Evolutionary conservation across 208 protist species (phyloP).

Genomic region (Trypanosoma conorhini): DNA sequence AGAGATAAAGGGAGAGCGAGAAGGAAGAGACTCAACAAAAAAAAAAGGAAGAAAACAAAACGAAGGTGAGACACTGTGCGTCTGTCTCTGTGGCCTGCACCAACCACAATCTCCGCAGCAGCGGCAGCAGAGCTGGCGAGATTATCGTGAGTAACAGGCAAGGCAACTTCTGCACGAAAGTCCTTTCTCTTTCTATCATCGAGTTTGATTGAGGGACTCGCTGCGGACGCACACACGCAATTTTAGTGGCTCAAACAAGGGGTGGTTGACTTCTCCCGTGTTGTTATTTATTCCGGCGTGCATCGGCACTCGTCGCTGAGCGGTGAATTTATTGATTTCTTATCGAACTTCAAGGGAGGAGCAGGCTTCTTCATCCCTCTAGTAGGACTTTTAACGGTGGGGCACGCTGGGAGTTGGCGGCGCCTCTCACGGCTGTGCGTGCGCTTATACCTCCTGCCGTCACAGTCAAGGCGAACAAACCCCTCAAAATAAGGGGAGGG

Average conservation of each 20-base stretch:
- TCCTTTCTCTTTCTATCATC: not conserved
- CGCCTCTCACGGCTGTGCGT: not conserved
- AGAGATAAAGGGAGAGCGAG: not conserved
- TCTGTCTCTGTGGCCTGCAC: not conserved
- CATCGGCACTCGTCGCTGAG: too few species aligned
- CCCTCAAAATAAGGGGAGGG: not conserved
- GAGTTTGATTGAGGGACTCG: too few species aligned
- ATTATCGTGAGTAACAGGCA: not conserved
- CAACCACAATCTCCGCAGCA: not conserved
- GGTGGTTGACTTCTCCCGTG: too few species aligned
- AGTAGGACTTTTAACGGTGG: too few species aligned
- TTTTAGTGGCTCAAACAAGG: too few species aligned
- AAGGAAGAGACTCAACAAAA: not conserved
- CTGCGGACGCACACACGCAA: too few species aligned
- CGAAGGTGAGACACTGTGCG: not conserved
- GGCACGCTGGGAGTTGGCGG: not conserved
- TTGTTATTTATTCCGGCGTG: too few species aligned
- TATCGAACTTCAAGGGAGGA: too few species aligned
- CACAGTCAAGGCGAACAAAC: not conserved
- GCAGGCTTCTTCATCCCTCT: too few species aligned
- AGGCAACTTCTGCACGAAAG: too few species aligned
- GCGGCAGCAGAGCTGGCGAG: not conserved
- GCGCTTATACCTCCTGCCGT: not conserved
- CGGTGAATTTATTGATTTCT: too few species aligned
- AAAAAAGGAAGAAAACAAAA: constrained; percentile 6